Evolutionary conservation across 2,329 filamentous ascomycete genomes (phyloP).

Genomic region (Lasiodiplodia gonubiensis): DNA sequence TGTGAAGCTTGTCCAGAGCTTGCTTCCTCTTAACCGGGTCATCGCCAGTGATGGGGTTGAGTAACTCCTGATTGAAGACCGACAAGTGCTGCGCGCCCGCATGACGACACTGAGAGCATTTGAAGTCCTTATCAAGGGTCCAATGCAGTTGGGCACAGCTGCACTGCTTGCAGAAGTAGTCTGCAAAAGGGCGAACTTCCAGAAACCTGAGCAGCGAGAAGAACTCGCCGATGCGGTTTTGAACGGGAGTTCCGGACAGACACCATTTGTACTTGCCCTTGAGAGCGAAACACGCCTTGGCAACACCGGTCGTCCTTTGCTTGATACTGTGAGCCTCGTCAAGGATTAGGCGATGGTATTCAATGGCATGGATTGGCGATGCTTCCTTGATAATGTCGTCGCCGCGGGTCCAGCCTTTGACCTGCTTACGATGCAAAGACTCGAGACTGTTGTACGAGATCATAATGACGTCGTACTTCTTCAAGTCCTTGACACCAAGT

Average conservation of each 20-base stretch:
- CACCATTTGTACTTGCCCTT: constrained; percentile 93
- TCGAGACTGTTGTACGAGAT: constrained; percentile 94
- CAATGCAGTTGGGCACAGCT: constrained; percentile 82
- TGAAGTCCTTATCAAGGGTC: constrained; percentile 73
- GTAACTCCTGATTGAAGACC: constrained; percentile 91
- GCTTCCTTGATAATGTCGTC: constrained; percentile 80
- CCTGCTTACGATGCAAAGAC: constrained; percentile 89
- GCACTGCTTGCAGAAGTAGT: constrained; percentile 92
- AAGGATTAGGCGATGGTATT: constrained; percentile 89
- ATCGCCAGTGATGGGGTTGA: constrained; percentile 72
- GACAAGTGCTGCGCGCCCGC: constrained; percentile 72
- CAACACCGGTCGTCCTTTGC: constrained; percentile 84
- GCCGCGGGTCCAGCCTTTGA: constrained; percentile 84
- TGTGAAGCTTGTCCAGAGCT: constrained; percentile 80
- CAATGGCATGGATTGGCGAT: constrained; percentile 76
- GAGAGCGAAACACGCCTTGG: constrained; percentile 92
- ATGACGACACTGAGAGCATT: constrained; percentile 73
- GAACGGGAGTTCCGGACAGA: constrained; percentile 89
- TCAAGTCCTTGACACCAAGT: constrained; percentile 74
- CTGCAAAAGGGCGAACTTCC: constrained; percentile 84
- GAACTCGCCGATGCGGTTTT: constrained; percentile 97
- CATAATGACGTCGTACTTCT: constrained; percentile 90
- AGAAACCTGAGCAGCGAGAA: constrained; percentile 94
- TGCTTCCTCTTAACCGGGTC: constrained; percentile 62
- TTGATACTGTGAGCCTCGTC: constrained; percentile 98